A percentile compares a stretch with the other conserved stretches of the same genome.
Evolutionary conservation across 257 asterid species (phyloP).

Genomic region (Nyctanthes arbortristis): DNA sequence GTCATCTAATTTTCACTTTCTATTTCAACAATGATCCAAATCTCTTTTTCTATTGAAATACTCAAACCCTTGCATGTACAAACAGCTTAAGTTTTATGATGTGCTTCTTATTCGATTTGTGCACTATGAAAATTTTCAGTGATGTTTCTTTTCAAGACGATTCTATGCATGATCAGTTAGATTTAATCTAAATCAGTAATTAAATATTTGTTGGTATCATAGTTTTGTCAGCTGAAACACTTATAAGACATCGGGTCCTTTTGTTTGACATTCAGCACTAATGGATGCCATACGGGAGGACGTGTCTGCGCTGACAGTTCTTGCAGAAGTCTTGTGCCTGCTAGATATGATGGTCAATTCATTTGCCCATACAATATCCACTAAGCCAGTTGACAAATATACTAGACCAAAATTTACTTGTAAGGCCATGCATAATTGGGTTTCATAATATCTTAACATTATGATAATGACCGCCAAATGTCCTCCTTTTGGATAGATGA

Average conservation of each 20-base stretch:
- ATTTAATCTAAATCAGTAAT: constrained; percentile 7
- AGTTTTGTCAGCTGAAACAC: constrained; percentile 20
- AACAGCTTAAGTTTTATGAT: not conserved
- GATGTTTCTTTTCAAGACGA: constrained; percentile 7
- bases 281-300: constrained; percentile 81
- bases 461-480: constrained; percentile 26
- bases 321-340: constrained; percentile 94
- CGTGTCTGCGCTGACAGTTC: constrained; percentile 81
- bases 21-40: constrained; percentile 3
- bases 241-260: constrained; percentile 14
- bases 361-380: constrained; percentile 90
- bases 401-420: constrained; percentile 87
- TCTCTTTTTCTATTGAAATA: constrained; percentile 4
- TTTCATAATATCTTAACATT: constrained; percentile 18
- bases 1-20: constrained; percentile 1
- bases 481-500: constrained; percentile 52
- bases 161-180: constrained; percentile 1
- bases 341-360: constrained; percentile 95
- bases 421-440: constrained; percentile 36
- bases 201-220: constrained; percentile 8
- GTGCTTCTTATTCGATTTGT: constrained; percentile 7
- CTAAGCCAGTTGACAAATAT: constrained; percentile 88
- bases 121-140: not conserved
- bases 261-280: constrained; percentile 58
- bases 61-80: not conserved